Conservation (phyloP, 2,329 filamentous ascomycete species). For the Trichophyton schoenleinii region DNA sequence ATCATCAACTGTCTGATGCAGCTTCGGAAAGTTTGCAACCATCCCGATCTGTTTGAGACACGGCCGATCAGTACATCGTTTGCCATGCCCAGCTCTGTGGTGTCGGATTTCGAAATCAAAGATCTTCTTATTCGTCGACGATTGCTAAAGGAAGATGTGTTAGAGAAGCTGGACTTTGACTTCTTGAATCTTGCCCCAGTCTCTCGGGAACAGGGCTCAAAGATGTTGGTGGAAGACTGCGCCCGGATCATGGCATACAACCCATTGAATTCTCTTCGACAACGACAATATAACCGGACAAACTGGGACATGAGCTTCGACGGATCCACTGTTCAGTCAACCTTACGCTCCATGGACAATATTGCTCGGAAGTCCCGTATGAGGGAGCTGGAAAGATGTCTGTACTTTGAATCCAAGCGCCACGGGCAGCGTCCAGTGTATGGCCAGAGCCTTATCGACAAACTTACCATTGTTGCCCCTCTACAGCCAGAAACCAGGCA, state of each 20-base stretch:
- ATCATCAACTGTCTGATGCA: constrained; percentile 99
- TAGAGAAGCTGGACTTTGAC: constrained; percentile 55
- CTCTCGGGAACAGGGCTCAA: constrained; percentile 53
- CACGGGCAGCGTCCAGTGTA: constrained; percentile 72
- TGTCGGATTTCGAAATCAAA: constrained; percentile 59
- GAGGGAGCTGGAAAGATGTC: constrained; percentile 66
- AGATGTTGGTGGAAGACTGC: constrained; percentile 39
- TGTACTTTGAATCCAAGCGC: constrained; percentile 69
- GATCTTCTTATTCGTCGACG: constrained; percentile 57
- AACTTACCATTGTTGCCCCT: constrained; percentile 53
- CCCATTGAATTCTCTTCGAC: constrained; percentile 56
- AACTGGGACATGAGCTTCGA: constrained; percentile 49
- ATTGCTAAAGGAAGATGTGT: constrained; percentile 49
- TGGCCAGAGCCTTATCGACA: constrained; percentile 63
- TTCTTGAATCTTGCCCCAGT: constrained; percentile 71
- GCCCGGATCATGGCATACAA: constrained; percentile 58
- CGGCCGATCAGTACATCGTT: constrained; percentile 95
- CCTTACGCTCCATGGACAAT: constrained; percentile 61
- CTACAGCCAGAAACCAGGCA: constrained; percentile 47
- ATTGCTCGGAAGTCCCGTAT: constrained; percentile 55
- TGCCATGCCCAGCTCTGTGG: constrained; percentile 69
- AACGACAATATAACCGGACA: constrained; percentile 49
- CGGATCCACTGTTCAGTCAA: constrained; percentile 55
- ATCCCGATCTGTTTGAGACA: constrained; percentile 92
- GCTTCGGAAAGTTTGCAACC: constrained; percentile 93